Base-by-base conservation (phyloP, 2,329 filamentous ascomycete genomes). In the Cylindrodendrum hubeiense region DNA sequence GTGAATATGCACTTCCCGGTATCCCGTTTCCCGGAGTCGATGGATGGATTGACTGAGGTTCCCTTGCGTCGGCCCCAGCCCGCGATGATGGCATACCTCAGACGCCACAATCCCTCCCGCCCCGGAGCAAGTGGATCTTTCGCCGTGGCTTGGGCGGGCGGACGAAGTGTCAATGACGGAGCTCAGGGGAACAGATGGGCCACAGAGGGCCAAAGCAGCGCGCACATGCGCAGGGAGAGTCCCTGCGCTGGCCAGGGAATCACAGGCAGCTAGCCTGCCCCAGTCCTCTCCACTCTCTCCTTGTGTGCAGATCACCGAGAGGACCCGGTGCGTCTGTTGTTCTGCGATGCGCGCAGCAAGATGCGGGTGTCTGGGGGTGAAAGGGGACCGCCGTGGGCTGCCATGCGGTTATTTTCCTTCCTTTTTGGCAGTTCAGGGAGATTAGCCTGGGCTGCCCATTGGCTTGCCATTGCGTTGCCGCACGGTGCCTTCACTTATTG, bases 171-270 rank as follows among this genome's bases (percentile, higher is more conserved):
- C 39, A 41, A 52, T 51, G 47, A 58, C 37, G 37, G 34, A 33
- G 43, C 34, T 39, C 43, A 39, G 17, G 54, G n/a, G 44, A 33
- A 44, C 34, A 47, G 28, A 22, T 47, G 8, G 30, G 15, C 41
- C 21, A 49, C 24, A 43, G 52, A 44, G 34, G 51, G 28, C 19
- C 26, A 21, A 24, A 24, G 19, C 37, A 44, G 37, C 22, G 52
- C 22, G 58, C 37, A 54, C 51, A 34, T 39, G 50, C 57, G 41
- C 60, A 67, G 26, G 66, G 66, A 58, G 19, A 63, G 59, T 55
- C 63, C 63, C 60, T 67, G 66, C 60, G 49, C 58, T 30, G 34
- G 22, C 43, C 21, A 6, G 19, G 50, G 15, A 34, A n/a, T 39
- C 8, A 17, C 17, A 4, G 10, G 13, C 34, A 15, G 34, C 17